Evolutionary conservation across 2,329 filamentous ascomycete species (phyloP).

Genomic region (Claviceps maximensis): DNA sequence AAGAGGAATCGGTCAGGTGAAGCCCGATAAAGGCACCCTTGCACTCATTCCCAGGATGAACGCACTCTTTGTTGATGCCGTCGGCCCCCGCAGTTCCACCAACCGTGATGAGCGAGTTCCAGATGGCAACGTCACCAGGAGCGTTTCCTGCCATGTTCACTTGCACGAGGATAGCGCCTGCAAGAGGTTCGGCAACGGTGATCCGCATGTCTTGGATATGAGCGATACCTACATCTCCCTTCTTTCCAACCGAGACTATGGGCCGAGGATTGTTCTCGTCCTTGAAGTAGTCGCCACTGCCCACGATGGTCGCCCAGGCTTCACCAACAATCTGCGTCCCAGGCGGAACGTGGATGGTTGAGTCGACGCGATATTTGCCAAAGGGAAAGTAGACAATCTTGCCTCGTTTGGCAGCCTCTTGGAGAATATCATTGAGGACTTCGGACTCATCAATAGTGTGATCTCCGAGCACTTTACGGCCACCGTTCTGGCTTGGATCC

Average conservation of each 20-base stretch:
- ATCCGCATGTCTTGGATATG: constrained; percentile 40
- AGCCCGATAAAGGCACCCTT: constrained; percentile 34
- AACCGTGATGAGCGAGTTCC: constrained; percentile 31
- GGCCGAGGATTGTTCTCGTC: constrained; percentile 10
- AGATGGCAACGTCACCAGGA: constrained; percentile 37
- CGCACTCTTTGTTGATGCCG: constrained; percentile 25
- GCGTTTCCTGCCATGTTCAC: constrained; percentile 33
- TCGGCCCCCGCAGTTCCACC: constrained; percentile 23
- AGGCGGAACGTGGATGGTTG: constrained; percentile 13
- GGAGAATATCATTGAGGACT: constrained; percentile 24
- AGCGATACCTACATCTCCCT: constrained; percentile 32
- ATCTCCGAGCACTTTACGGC: constrained; percentile 22
- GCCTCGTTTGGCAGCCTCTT: constrained; percentile 19
- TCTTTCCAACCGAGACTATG: constrained; percentile 5
- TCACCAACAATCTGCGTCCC: constrained; percentile 42
- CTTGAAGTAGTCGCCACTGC: constrained; percentile 29
- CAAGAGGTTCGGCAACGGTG: constrained; percentile 31
- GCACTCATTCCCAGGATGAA: constrained; percentile 20
- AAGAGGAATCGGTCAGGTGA: constrained; percentile 27
- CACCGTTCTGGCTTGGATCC: constrained; percentile 19
- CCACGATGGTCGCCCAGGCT: constrained; percentile 37
- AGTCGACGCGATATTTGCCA: constrained; percentile 15
- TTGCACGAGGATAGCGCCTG: constrained; percentile 29
- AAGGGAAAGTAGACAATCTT: constrained; percentile 18
- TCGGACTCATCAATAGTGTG: constrained; percentile 24